These are phyloP conservation scores for Claviceps digitariae DNA, from an alignment of 2,329 filamentous ascomycete species.

Conservation along the genomic window DNA sequence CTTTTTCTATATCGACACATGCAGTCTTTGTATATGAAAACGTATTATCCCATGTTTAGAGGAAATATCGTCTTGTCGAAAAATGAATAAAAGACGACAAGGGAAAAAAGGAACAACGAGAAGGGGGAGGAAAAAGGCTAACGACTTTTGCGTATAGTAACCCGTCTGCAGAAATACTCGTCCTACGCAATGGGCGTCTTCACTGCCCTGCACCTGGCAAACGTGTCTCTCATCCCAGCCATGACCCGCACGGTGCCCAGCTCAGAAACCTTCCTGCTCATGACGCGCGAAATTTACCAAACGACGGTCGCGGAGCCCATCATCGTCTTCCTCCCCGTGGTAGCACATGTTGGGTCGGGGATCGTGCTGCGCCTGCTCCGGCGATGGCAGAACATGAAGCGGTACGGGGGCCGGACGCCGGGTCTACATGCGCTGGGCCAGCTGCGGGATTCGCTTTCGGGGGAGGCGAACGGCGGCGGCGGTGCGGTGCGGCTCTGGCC, in stretches of 20 bases:
- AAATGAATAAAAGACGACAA: not conserved
- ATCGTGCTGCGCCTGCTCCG: slow-evolving; percentile 64
- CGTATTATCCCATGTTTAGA: no score
- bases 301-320: slow-evolving; percentile 67
- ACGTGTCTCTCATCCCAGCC: slow-evolving; percentile 70
- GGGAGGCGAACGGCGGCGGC: slow-evolving; percentile 18
- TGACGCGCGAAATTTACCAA: slow-evolving; percentile 87
- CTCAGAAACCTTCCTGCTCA: slow-evolving; percentile 75
- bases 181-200: slow-evolving; percentile 74
- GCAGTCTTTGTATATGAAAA: no score
- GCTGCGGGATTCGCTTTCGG: slow-evolving; percentile 19
- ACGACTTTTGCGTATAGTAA: slow-evolving; percentile 9
- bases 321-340: slow-evolving; percentile 60
- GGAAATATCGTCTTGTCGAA: no score
- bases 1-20: no score
- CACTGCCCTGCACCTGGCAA: slow-evolving; percentile 62
- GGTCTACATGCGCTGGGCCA: slow-evolving; percentile 30
- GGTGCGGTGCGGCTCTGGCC: slow-evolving; percentile 44
- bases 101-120: not conserved
- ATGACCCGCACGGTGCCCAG: slow-evolving; percentile 56
- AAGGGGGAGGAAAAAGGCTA: not conserved
- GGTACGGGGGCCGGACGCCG: slow-evolving; percentile 60
- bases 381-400: slow-evolving; percentile 52
- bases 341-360: slow-evolving; percentile 65
- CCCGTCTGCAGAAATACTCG: slow-evolving; percentile 71